Base-by-base conservation (phyloP, 768 basidiomycete genomes). In the Tulasnella sp. region DNA sequence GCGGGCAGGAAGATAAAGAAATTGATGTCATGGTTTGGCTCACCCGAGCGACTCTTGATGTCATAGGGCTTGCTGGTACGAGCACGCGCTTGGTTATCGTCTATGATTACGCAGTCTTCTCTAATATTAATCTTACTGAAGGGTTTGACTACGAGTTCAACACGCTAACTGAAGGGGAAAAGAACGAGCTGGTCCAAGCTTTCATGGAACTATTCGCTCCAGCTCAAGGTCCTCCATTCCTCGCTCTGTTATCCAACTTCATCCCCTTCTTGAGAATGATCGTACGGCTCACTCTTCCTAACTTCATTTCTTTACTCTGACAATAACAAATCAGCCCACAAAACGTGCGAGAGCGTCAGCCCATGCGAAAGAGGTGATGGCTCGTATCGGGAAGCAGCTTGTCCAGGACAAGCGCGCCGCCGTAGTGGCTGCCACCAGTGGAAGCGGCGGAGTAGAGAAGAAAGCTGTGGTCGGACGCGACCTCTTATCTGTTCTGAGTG, bases 61-160 rank as follows among this genome's bases (percentile, higher is more conserved):
- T 83, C 22, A 84, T 84, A 31, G 84, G 84, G 22, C 64, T 83
- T 22, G 84, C 83, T 50, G 84, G 83, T 81, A 16, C 72, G 72
- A 40, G 18, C 22, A 3, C 31, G 2, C 73, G 41, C 76, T 16
- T 28, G 2, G 28, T 20, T 42, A 42, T 42, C 75, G 24, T 3
- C 5, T n/a, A 11, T 28, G 60, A n/a, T 8, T 74, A 31, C 40
- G 1, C 1, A 3, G 37, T 11, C 3, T 18, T 24, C 44, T 24
- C 76, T 77, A n/a, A 77, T 34, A 48, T 24, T 8, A n/a, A 14
- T 54, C 9, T 28, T 16, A 1, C 8, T 40, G n/a, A 24, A 77
- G 76, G 78, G 20, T 87, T 87, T 81, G 84, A 85, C 82, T 87
- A 86, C 78, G 81, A 84, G 16, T 87, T 87, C 81, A 80, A 86